Conservation (phyloP, 352 stramenopile genomes). For the Globisporangium cystogenes region DNA sequence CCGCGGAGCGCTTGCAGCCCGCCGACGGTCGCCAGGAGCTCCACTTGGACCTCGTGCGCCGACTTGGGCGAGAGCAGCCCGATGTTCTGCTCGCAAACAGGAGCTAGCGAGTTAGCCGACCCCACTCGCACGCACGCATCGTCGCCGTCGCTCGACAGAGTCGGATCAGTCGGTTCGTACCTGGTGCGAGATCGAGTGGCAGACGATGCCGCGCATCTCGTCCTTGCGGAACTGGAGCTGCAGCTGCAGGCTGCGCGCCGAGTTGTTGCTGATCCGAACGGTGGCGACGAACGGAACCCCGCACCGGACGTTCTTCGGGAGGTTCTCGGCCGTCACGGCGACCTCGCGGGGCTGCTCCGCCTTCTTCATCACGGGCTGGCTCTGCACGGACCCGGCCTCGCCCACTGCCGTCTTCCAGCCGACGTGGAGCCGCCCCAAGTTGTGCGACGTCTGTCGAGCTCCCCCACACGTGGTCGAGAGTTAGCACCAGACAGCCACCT, state of each 20-base stretch:
- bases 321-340: slow-evolving; percentile 28
- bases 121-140: no score
- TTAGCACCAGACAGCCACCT: not conserved
- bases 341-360: slow-evolving; percentile 34
- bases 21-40: slow-evolving; percentile 61
- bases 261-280: slow-evolving; percentile 67
- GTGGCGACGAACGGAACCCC: slow-evolving; percentile 45
- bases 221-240: slow-evolving; percentile 79
- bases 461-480: no score
- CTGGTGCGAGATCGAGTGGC: slow-evolving; percentile 65
- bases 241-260: slow-evolving; percentile 41
- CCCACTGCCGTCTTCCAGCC: slow-evolving; percentile 80
- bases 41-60: slow-evolving; percentile 33
- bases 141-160: no score
- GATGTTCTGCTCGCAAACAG: slow-evolving; percentile 54
- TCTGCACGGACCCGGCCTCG: slow-evolving; percentile 77
- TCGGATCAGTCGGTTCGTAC: no score
- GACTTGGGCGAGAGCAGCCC: slow-evolving; percentile 45
- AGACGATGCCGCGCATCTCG: slow-evolving; percentile 66
- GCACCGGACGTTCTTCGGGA: slow-evolving; percentile 44
- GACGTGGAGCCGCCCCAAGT: slow-evolving; percentile 70
- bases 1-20: slow-evolving; percentile 62
- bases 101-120: no score
- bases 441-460: slow-evolving; percentile 41
- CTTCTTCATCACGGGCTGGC: slow-evolving; percentile 72